Evolutionary conservation across 495 filamentous ascomycete species (phyloP).

Genomic region (Chaetomium cochliodes): DNA sequence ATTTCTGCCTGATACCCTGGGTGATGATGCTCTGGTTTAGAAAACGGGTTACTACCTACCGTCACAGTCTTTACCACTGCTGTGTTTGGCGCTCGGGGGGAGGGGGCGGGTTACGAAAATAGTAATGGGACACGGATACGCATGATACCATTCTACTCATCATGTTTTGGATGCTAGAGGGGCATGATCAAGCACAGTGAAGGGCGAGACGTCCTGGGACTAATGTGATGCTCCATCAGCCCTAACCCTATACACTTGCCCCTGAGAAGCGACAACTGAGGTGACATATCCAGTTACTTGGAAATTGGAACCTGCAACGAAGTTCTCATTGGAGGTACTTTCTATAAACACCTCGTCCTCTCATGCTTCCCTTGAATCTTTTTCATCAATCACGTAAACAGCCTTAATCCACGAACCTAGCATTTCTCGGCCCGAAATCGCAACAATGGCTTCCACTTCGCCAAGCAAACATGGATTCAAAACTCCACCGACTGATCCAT

Average conservation of each 20-base stretch:
- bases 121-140: neutral
- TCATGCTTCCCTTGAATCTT: too few species aligned
- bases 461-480: conserved; percentile 6
- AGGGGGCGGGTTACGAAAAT: neutral
- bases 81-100: neutral
- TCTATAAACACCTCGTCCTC: too few species aligned
- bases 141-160: conserved; percentile 16
- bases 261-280: too few species aligned
- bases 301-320: too few species aligned
- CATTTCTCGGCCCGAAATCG: neutral
- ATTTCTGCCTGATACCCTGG: conserved; percentile 13
- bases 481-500: neutral
- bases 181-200: neutral
- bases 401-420: neutral
- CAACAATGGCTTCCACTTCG: conserved; percentile 13
- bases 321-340: too few species aligned
- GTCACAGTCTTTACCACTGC: conserved; percentile 9
- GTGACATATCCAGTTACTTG: too few species aligned
- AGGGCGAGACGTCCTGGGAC: too few species aligned
- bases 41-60: conserved; percentile 4
- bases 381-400: too few species aligned
- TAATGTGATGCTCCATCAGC: too few species aligned
- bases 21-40: neutral
- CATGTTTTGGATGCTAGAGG: neutral
- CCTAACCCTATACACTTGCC: too few species aligned